Conservation (phyloP, 2,329 filamentous ascomycete species). For the Colletotrichum scovillei region DNA sequence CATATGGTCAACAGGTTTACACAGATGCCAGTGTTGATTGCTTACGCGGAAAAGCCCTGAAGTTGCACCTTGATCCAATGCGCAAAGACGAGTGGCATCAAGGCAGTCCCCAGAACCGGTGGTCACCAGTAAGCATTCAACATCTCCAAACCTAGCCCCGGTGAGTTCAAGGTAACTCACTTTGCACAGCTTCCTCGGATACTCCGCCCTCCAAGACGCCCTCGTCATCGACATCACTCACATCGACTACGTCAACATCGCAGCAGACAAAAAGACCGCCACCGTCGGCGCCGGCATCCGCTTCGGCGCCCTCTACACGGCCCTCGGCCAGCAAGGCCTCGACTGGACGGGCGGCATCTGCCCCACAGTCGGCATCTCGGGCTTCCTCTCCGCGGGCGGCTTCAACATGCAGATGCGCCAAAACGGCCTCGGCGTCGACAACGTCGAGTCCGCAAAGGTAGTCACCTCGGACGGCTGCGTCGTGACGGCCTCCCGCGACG, state of each 20-base stretch:
- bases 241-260: constrained; percentile 35
- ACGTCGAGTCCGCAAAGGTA: constrained; percentile 43
- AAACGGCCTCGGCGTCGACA: constrained; percentile 43
- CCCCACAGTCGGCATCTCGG: constrained; percentile 42
- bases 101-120: constrained; percentile 32
- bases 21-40: neutral
- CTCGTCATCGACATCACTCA: constrained; percentile 38
- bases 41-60: constrained; percentile 27
- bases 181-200: neutral
- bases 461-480: constrained; percentile 42
- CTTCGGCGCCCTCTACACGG: constrained; percentile 37
- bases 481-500: constrained; percentile 39
- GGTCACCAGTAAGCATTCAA: constrained; percentile 31
- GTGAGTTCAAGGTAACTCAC: neutral
- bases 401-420: constrained; percentile 45
- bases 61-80: constrained; percentile 30
- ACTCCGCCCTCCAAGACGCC: constrained; percentile 27
- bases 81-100: constrained; percentile 24
- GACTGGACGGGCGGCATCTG: constrained; percentile 36
- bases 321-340: constrained; percentile 22
- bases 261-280: constrained; percentile 24
- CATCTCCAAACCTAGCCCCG: neutral
- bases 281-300: constrained; percentile 36
- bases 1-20: neutral
- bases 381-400: constrained; percentile 44